Conservation (phyloP, 2,329 filamentous ascomycete species). For the Paecilomyces niveus region DNA sequence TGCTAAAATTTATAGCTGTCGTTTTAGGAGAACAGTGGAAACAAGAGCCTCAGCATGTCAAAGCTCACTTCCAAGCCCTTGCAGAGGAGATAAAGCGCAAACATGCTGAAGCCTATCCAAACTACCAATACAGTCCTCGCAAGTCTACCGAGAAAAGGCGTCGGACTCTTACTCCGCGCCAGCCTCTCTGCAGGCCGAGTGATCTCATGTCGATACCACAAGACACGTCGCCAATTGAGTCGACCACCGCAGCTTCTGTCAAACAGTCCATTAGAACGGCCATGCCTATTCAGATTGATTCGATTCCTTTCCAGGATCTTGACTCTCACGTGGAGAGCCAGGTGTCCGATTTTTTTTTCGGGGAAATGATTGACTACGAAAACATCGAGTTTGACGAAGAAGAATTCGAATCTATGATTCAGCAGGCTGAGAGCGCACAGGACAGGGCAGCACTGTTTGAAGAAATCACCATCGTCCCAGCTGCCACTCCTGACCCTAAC, state of each 20-base stretch:
- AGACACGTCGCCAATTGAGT: constrained; percentile 2
- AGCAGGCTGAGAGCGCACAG: constrained; percentile 6
- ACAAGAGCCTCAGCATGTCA: constrained; percentile 27
- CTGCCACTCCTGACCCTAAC: too few species aligned
- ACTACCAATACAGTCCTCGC: constrained; percentile 42
- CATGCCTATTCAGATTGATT: neutral
- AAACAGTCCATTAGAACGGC: neutral
- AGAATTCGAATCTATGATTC: constrained; percentile 11
- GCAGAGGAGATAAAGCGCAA: constrained; percentile 33
- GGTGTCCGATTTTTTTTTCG: neutral
- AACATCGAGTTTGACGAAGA: constrained; percentile 9
- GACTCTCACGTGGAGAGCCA: neutral
- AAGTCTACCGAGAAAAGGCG: constrained; percentile 41
- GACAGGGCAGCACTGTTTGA: too few species aligned
- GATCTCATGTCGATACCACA: neutral
- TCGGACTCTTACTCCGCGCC: constrained; percentile 29
- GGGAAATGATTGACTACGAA: constrained; percentile 1
- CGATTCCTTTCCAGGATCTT: neutral
- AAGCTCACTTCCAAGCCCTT: constrained; percentile 29
- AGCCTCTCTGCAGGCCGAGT: constrained; percentile 3
- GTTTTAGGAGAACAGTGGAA: constrained; percentile 39
- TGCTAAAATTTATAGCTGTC: constrained; percentile 22
- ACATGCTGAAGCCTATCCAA: constrained; percentile 34
- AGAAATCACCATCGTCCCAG: too few species aligned
- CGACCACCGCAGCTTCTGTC: neutral